Evolutionary conservation across 179 eudicot species (phyloP).

Genomic region (Beta corolliflora): DNA sequence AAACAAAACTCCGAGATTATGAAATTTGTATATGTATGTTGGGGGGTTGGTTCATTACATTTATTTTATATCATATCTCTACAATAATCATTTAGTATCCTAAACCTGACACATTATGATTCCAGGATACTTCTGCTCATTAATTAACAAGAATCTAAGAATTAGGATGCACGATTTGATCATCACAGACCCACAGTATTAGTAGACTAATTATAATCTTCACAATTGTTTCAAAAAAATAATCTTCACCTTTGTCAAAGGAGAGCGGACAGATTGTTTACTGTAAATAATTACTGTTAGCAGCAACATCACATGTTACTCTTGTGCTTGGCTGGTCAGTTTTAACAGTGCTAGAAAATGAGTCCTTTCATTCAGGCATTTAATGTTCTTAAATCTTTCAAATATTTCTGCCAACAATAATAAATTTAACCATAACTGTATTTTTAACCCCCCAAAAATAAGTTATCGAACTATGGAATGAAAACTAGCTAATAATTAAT

Average conservation of each 20-base stretch:
- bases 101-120: constrained; percentile 13
- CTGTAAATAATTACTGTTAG: neutral
- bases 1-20: neutral
- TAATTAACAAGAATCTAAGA: constrained; percentile 24
- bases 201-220: neutral
- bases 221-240: neutral
- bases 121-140: constrained; percentile 26
- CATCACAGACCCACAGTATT: too few relatives aligned
- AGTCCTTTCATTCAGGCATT: constrained; percentile 1
- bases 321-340: neutral
- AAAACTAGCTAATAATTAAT: neutral
- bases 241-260: neutral
- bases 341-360: neutral
- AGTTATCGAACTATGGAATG: too few relatives aligned
- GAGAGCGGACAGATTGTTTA: neutral
- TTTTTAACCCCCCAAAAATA: neutral
- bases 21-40: neutral
- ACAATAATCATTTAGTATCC: neutral
- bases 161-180: constrained; percentile 19
- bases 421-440: neutral
- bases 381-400: constrained; percentile 24
- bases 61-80: neutral
- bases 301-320: neutral
- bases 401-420: constrained; percentile 7
- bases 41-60: neutral